A percentile compares a stretch with the other conserved stretches of the same genome.
Conservation (phyloP, 345 rosid genomes). For the Atalantia buxifolia region DNA sequence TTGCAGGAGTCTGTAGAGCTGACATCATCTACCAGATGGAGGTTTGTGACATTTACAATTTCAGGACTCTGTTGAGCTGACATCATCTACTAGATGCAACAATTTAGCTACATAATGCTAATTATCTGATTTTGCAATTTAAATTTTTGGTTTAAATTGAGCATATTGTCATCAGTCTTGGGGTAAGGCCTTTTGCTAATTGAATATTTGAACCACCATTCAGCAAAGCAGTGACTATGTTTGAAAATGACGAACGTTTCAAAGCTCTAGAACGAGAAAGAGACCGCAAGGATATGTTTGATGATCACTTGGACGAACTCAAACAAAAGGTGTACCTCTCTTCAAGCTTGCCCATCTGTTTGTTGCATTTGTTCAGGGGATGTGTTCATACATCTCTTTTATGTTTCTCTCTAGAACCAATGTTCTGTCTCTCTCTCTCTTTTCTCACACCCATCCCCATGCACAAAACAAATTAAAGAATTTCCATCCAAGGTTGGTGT, state of each 20-base stretch:
- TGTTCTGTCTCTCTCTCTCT: neutral
- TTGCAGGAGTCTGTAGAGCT: constrained; percentile 72
- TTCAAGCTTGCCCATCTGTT: constrained; percentile 4
- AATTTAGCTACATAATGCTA: constrained; percentile 16
- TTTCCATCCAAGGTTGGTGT: neutral
- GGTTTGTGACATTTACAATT: constrained; percentile 47
- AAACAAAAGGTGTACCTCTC: constrained; percentile 54
- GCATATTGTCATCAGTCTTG: neutral
- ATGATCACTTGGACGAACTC: constrained; percentile 64
- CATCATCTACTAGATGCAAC: constrained; percentile 82
- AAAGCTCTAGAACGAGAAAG: constrained; percentile 86
- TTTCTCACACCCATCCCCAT: neutral
- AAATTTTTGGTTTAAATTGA: neutral
- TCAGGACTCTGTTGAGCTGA: constrained; percentile 70
- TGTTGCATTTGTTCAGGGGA: neutral
- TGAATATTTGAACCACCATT: constrained; percentile 21
- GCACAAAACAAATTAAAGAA: neutral
- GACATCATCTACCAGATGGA: constrained; percentile 80
- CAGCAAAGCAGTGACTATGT: constrained; percentile 74
- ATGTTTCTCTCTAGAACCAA: neutral
- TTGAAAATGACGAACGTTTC: constrained; percentile 84
- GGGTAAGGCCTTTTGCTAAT: constrained; percentile 15
- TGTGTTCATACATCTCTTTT: neutral
- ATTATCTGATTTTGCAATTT: constrained; percentile 3
- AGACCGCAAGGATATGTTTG: constrained; percentile 85